A percentile compares a stretch with the other conserved stretches of the same genome.
Conservation (phyloP, 108 stramenopile species). For the Aurantiochytrium sp. region DNA sequence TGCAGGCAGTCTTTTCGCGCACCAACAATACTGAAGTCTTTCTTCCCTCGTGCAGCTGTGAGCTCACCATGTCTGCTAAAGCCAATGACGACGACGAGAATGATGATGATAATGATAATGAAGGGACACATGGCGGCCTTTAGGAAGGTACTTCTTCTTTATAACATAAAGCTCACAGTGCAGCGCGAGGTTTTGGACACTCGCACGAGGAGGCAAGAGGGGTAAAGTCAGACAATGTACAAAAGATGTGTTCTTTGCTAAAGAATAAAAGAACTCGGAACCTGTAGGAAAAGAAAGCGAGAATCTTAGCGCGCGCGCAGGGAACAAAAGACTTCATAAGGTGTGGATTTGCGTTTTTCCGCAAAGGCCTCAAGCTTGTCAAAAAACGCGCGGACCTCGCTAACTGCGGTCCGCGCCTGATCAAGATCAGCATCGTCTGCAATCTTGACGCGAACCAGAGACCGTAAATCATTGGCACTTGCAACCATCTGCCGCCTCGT, state of each 20-base stretch:
- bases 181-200: too few species aligned
- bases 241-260: background rate
- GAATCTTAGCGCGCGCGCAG: background rate
- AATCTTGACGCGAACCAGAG: slow-evolving; percentile 38
- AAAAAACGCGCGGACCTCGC: slow-evolving; percentile 19
- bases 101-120: background rate
- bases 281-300: too few species aligned
- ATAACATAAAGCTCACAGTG: too few species aligned
- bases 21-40: background rate
- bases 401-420: slow-evolving; percentile 23
- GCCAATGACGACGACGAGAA: background rate
- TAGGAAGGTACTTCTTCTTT: too few species aligned
- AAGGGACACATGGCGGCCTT: too few species aligned
- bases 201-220: too few species aligned
- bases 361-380: background rate
- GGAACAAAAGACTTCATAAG: background rate
- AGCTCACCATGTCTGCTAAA: background rate
- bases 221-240: background rate
- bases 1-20: background rate
- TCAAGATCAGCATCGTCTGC: slow-evolving; percentile 38
- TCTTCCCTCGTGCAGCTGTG: background rate
- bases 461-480: slow-evolving; percentile 28
- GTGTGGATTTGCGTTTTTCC: background rate
- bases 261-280: background rate
- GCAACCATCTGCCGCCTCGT: slow-evolving; percentile 17